phyloP scores from a whole-genome alignment of 371 early-diverging fungal genomes.

The Apophysomyces trapeziformis region DNA sequence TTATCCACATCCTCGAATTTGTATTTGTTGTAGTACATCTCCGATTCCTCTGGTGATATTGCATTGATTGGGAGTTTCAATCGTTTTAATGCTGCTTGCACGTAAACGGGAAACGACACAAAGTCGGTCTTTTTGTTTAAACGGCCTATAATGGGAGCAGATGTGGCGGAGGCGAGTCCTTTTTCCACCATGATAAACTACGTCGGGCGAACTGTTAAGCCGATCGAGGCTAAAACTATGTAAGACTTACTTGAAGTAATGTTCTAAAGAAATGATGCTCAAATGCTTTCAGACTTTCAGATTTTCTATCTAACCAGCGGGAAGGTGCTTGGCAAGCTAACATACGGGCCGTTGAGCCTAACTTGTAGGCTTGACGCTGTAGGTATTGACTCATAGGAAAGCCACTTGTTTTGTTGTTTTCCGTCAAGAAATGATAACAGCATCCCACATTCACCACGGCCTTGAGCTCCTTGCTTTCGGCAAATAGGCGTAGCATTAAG shows the following conservation, averaged over 20 bases:
- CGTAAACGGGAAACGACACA: slow-evolving; percentile 39
- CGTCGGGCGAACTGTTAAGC: background rate
- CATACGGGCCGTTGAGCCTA: slow-evolving; percentile 79
- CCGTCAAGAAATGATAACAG: slow-evolving; percentile 81
- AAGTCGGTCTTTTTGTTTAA: slow-evolving; percentile 60
- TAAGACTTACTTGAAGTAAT: slow-evolving; percentile 54
- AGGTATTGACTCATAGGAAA: slow-evolving; percentile 68
- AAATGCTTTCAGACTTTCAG: slow-evolving; percentile 64
- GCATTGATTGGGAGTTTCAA: slow-evolving; percentile 50
- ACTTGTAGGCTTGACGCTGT: slow-evolving; percentile 27
- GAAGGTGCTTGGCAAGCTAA: slow-evolving; percentile 85
- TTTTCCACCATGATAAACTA: slow-evolving; percentile 57
- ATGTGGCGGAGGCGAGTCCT: slow-evolving; percentile 52
- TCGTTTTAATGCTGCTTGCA: slow-evolving; percentile 43
- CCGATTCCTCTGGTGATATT: slow-evolving; percentile 48
- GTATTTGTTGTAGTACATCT: slow-evolving; percentile 36
- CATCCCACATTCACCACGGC: slow-evolving; percentile 84
- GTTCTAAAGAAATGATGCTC: slow-evolving; percentile 78
- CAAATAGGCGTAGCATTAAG: slow-evolving; percentile 74
- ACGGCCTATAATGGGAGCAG: slow-evolving; percentile 65
- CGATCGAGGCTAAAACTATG: too few species aligned
- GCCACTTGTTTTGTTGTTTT: slow-evolving; percentile 43
- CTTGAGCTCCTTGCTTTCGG: slow-evolving; percentile 56
- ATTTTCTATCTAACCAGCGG: slow-evolving; percentile 69
- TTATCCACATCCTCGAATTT: slow-evolving; percentile 45